These are phyloP conservation scores for Juglanconis oblonga DNA, from an alignment of 2,329 filamentous ascomycete genomes.

Conservation along the genomic window DNA sequence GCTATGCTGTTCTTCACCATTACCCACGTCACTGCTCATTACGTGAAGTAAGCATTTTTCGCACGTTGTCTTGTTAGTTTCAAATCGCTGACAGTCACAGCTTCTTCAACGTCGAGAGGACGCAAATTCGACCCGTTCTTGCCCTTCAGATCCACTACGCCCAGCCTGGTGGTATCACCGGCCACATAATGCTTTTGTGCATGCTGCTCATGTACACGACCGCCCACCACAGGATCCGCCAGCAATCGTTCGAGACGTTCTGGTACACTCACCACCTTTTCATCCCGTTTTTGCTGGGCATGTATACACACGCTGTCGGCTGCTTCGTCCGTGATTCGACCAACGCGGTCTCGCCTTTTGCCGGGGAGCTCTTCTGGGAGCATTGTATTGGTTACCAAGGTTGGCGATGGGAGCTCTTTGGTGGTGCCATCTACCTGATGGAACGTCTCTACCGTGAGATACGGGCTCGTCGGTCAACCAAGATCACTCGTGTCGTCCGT, in stretches of 20 bases:
- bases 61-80: too few species aligned
- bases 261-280: slow-evolving; percentile 99
- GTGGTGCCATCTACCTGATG: slow-evolving; percentile 77
- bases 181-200: slow-evolving; percentile 97
- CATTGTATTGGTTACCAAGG: slow-evolving; percentile 95
- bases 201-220: slow-evolving; percentile 99
- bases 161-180: slow-evolving; percentile 86
- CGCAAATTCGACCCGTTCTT: slow-evolving; percentile 73
- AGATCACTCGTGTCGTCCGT: slow-evolving; percentile 89
- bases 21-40: slow-evolving; percentile 76
- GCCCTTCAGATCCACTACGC: slow-evolving; percentile 91
- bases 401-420: slow-evolving; percentile 94
- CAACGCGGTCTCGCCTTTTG: slow-evolving; percentile 76
- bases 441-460: slow-evolving; percentile 93
- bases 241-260: slow-evolving; percentile 97
- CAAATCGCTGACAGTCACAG: slow-evolving; percentile 36
- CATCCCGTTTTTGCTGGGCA: slow-evolving; percentile 85
- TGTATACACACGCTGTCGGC: slow-evolving; percentile 93
- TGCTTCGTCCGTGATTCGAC: slow-evolving; percentile 90
- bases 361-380: slow-evolving; percentile 75
- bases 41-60: slow-evolving; percentile 72
- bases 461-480: slow-evolving; percentile 75
- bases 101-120: slow-evolving; percentile 92
- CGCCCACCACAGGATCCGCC: slow-evolving; percentile 86
- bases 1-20: slow-evolving; percentile 78